Evolutionary conservation across 148 eudicot genomes (phyloP), one percentile per base, ranked within the genome.

Genomic region (Camellia granthamiana): DNA sequence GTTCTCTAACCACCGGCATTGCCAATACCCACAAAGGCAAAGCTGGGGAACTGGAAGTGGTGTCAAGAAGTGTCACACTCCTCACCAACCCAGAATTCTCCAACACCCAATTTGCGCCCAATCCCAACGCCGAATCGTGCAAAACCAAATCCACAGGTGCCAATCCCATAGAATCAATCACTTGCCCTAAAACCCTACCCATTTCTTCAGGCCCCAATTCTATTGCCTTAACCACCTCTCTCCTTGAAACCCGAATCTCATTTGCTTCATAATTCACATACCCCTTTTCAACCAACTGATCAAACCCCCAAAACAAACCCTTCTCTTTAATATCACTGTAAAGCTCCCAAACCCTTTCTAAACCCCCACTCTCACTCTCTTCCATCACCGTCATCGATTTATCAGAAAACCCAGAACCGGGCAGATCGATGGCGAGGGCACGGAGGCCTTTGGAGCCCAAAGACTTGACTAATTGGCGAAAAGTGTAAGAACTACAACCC

Each of bases 401-500:
- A 69, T 93, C 98, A 14, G 98, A 95, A 85, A 95, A 95, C 61
- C 98, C 98, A 5, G 93, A 95, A 78, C 98, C 98, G 7, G 98
- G 98, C 4, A 95, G 84, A 74, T 95, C 98, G 3, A 95, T 77
- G 0, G 97, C 97, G 2, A 88, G 84, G 1, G 85, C 92, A 47
- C 76, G 89, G 10, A 92, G 86, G 18, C 92, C 92, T 60, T 83
- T 88, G 0, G 75, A 51, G 6, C 84, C 97, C 59, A 95, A 81
- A 69, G 75, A 83, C 76, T 91, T 90, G 14, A 91, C 85, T 55
- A 92, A 69, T 1, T 81, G 76, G 6, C 77, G 78, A 72, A 95
- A 95, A 55, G 90, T 72, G 71, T 87, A 93, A 3, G 97, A 95
- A 75, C 92, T 95, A 69, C 92, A 92, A 0, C 96, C 98, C 66